Evolutionary conservation across 352 stramenopile genomes (phyloP), one percentile per base, ranked within the genome.

Genomic region (Phytophthora colocasiae): DNA sequence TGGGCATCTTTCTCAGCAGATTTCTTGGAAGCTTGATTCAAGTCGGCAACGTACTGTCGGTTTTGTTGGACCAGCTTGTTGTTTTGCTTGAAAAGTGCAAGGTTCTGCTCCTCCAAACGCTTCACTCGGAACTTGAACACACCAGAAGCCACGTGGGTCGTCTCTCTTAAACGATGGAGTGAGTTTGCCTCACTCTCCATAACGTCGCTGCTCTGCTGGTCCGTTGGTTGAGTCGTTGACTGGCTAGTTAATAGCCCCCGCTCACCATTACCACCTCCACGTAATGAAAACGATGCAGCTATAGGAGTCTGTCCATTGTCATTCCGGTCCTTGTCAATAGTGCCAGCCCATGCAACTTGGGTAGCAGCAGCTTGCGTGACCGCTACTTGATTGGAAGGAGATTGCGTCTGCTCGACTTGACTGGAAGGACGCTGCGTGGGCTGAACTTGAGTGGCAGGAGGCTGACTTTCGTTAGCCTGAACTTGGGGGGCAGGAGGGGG

Each of bases 51-150:
- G 46, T 53, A 53, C 14, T 40, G 46, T 17, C 46, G 46, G 15
- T 53, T 53, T 29, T 53, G 46, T 32, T 19, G 14, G 10, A 49
- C 17, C 26, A 49, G 22, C 19, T 32, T 32, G 9, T 12, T 32
- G 22, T 49, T 49, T 49, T 49, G 43, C 17, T 19, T 14, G 10
- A 32, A 49, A 9, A 49, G 43, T 4, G 43, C 43, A 22, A 49
- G 7, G 43, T 49, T 49, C 43, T 49, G 43, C 15, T 39, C 46
- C n/a, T 53, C 46, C 36, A 53, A 15, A 40, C 46, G 46, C 15
- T 38, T 40, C 29, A 19, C 14, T 53, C 46, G 46, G 8, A 53
- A n/a, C 17, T 38, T 49, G 27, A 49, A 49, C 7, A 29, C 17
- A 17, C 46, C 46, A 6, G 27, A 40, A 49, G 43, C 43, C 19